Conservation (phyloP, 495 filamentous ascomycete species). For the Hyaloscypha bicolor region DNA sequence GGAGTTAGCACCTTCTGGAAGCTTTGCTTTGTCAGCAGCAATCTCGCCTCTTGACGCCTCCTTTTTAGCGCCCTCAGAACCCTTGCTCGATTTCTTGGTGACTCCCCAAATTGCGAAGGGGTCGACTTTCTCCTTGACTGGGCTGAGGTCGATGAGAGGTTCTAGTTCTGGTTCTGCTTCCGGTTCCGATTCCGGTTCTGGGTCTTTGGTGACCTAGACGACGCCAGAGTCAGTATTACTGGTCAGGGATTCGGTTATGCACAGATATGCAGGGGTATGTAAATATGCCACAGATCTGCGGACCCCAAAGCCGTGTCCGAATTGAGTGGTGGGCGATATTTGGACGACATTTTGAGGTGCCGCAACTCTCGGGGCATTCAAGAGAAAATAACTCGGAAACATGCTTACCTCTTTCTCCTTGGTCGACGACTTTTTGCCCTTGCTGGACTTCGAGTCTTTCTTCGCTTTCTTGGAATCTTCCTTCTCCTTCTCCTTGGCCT, state of each 20-base stretch:
- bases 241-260: too few relatives aligned
- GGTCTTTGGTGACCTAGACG: conserved; percentile 31
- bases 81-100: conserved; percentile 39
- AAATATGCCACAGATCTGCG: too few relatives aligned
- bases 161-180: conserved; percentile 24
- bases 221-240: conserved; percentile 14
- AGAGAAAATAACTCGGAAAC: background rate
- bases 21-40: conserved; percentile 36
- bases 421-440: conserved; percentile 21
- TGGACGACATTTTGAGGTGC: background rate
- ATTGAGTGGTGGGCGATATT: too few relatives aligned
- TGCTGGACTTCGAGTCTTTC: conserved; percentile 27
- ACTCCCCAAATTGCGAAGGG: conserved; percentile 46
- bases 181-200: conserved; percentile 31
- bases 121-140: conserved; percentile 14
- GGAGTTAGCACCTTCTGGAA: conserved; percentile 30
- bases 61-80: conserved; percentile 21
- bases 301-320: too few relatives aligned
- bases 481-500: conserved; percentile 24
- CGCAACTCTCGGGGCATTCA: background rate
- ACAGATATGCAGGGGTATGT: too few relatives aligned
- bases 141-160: conserved; percentile 23
- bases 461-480: conserved; percentile 26
- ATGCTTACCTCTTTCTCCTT: background rate
- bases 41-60: conserved; percentile 27